Evolutionary conservation across 441 rosid genomes (phyloP).

Genomic region (Adansonia rubrostipa): DNA sequence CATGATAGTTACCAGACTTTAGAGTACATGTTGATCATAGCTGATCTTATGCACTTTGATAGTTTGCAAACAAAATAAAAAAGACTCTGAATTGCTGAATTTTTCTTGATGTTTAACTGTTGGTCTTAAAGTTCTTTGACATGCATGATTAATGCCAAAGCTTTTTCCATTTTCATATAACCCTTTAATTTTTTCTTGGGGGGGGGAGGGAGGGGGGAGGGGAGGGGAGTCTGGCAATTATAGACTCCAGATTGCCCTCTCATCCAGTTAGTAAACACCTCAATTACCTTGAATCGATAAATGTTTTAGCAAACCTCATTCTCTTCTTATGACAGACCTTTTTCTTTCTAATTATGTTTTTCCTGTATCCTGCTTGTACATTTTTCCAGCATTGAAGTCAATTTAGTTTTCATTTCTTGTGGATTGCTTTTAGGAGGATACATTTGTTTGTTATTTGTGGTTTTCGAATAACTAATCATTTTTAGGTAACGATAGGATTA

Average conservation of each 20-base stretch:
- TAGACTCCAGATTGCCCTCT: constrained; percentile 1
- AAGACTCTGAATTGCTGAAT: not conserved
- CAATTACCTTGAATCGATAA: not conserved
- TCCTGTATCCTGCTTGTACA: not conserved
- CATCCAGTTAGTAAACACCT: not conserved
- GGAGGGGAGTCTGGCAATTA: not conserved
- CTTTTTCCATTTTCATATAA: constrained; percentile 7
- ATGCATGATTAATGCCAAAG: not conserved
- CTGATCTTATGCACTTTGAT: constrained; percentile 10
- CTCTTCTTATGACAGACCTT: not conserved
- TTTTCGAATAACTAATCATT: not conserved
- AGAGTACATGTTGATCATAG: not conserved
- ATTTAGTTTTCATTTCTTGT: constrained; percentile 10
- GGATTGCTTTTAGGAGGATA: not conserved
- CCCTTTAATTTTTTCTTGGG: not conserved
- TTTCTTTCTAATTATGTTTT: not conserved
- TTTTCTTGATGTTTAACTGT: not conserved
- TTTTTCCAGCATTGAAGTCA: not conserved
- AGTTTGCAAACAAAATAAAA: not conserved
- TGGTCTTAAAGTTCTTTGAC: not conserved
- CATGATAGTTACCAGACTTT: not conserved
- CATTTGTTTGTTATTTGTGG: constrained; percentile 1
- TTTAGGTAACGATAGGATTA: not conserved
- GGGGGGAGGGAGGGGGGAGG: no score
- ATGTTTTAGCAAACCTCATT: not conserved